Base-by-base conservation (phyloP, 345 rosid species). In the Aquilaria sinensis region DNA sequence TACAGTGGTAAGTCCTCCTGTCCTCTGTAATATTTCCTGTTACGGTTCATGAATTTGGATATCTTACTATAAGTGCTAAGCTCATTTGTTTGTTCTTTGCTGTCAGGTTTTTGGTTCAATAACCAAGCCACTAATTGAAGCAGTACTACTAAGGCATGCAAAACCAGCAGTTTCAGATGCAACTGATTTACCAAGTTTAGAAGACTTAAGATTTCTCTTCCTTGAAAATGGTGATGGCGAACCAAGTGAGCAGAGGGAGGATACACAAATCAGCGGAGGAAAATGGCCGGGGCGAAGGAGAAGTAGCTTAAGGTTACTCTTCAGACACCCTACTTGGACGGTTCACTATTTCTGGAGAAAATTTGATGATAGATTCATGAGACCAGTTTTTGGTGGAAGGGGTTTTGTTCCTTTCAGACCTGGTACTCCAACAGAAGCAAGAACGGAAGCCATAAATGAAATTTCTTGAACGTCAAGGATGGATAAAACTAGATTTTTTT, bases 301-400 rank as follows among this genome's bases (percentile, higher is more conserved):
- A 30, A 79, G 83, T 12, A 80, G 75, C 57, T 74, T 80, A 8
- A 75, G 85, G 69, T 47, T 76, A 68, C 77, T 86, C 15, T 61
- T 86, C 23, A 81, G 63, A 9, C 63, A 82, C 68, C 84, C 95
- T 2, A 71, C 74, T 8, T 64, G 74, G 57, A 77, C 91, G 12
- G 85, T 77, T 51, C 95, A 85, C 60, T 70, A 76, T 80, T 50
- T 74, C 3, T 85, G 95, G 95, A 78, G 91, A 70, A 81, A 83
- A 56, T 80, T 88, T 56, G 91, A 88, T 60, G 87, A 80, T 32
- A 83, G 53, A 52, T 85, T 70, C 75, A 85, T 88, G 89, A 78
- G 91, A 60, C 91, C 87, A 1, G 68, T 83, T 49, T 88, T 88
- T n/a, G 85, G 95, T 14, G 95, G 95, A 31, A 60, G 90, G 9